Conservation (phyloP, 1,139 yeast genomes). For the Candida buenavistaensis region DNA sequence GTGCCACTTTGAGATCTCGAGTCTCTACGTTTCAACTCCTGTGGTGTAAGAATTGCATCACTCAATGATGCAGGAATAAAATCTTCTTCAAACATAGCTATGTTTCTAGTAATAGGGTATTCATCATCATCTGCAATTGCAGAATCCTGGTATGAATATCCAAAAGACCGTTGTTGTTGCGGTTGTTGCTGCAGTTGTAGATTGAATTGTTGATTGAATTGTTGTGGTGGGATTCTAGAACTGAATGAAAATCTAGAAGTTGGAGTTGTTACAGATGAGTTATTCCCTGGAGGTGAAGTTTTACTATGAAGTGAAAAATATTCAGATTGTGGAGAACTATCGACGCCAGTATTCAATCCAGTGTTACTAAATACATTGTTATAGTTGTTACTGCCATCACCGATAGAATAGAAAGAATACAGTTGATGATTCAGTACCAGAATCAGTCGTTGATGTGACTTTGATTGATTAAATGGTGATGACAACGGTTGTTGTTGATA, state of each 20-base stretch:
- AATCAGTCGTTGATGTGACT: conserved; percentile 6
- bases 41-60: conserved; percentile 73
- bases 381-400: neutral
- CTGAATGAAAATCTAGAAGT: conserved; percentile 9
- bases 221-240: conserved; percentile 6
- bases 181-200: conserved; percentile 4
- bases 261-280: conserved; percentile 8
- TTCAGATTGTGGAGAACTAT: conserved; percentile 17
- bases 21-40: conserved; percentile 65
- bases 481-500: conserved; percentile 1
- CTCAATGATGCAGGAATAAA: conserved; percentile 75
- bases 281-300: conserved; percentile 6
- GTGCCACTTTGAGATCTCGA: conserved; percentile 57
- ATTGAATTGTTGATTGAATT: conserved; percentile 6
- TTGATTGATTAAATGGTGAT: neutral
- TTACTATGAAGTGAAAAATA: conserved; percentile 9
- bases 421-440: conserved; percentile 4
- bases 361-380: conserved; percentile 2
- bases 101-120: conserved; percentile 11
- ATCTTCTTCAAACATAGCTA: conserved; percentile 57
- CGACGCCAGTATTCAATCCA: conserved; percentile 11
- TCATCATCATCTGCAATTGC: conserved; percentile 46
- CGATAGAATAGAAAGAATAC: conserved; percentile 3
- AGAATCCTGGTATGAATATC: conserved; percentile 20
- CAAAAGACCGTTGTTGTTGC: conserved; percentile 3